Percentiles rank a stretch among this genome's conserved stretches.
Evolutionary conservation across 805 yeast genomes (phyloP).

Genomic region (Zygoascus bituminiphila): DNA sequence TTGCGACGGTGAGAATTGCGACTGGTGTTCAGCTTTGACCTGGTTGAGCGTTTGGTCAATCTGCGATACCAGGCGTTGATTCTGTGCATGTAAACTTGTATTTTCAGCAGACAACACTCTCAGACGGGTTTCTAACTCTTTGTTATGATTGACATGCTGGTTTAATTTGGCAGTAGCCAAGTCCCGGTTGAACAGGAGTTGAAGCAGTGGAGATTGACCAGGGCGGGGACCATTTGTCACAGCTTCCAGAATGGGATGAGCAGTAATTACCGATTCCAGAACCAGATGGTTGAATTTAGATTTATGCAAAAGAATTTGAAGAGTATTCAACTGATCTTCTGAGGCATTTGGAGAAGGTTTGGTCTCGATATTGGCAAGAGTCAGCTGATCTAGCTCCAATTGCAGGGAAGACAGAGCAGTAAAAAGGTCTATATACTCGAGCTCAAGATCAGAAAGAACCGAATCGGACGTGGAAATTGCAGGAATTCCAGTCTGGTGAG

Average conservation of each 20-base stretch:
- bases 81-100: slow-evolving; percentile 2
- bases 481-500: slow-evolving; percentile 12
- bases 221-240: slow-evolving; percentile 2
- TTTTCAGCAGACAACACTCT: neutral
- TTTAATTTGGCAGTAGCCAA: neutral
- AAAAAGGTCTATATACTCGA: slow-evolving; percentile 5
- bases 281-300: neutral
- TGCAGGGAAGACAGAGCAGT: neutral
- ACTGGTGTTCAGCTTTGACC: slow-evolving; percentile 1
- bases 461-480: slow-evolving; percentile 3
- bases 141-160: neutral
- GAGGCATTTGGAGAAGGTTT: neutral
- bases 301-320: neutral
- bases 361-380: neutral
- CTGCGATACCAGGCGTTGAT: slow-evolving; percentile 3
- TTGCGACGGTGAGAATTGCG: slow-evolving; percentile 7
- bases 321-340: neutral
- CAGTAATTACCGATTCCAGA: slow-evolving; percentile 1
- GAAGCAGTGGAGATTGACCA: slow-evolving; percentile 3
- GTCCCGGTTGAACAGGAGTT: slow-evolving; percentile 5
- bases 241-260: slow-evolving; percentile 3
- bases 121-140: neutral
- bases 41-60: neutral
- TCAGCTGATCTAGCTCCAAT: slow-evolving; percentile 3
- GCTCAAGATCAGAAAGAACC: slow-evolving; percentile 7